phyloP scores from a whole-genome alignment of 106 monocot species.

The Acanthochlamys bracteata region DNA sequence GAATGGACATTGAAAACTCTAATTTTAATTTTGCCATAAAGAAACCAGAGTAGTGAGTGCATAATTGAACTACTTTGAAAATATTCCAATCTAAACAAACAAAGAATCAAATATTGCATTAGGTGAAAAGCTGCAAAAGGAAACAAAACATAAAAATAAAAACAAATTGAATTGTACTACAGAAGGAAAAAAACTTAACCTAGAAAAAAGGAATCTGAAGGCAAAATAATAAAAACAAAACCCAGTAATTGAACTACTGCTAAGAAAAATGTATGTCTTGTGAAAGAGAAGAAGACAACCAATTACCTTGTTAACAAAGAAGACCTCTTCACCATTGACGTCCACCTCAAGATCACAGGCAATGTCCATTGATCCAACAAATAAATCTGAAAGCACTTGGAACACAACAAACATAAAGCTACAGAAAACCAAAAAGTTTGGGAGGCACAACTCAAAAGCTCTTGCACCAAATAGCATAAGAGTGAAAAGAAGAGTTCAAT shows the following conservation, averaged over 20 bases:
- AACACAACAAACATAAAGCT: not conserved
- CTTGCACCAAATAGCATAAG: not conserved
- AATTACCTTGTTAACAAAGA: slow-evolving; percentile 41
- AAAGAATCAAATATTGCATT: not conserved
- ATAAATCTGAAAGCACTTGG: not conserved
- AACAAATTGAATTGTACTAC: not conserved
- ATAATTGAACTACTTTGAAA: slow-evolving; percentile 6
- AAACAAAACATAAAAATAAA: not conserved
- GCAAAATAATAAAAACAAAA: not conserved
- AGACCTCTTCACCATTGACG: slow-evolving; percentile 51
- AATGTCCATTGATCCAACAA: not conserved
- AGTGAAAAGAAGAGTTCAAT: slow-evolving; percentile 8
- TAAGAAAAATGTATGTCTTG: not conserved
- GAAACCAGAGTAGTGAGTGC: no score
- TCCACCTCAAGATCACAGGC: slow-evolving; percentile 44
- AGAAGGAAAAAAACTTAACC: not conserved
- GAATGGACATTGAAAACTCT: not conserved
- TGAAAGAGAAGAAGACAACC: not conserved
- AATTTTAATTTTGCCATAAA: not conserved
- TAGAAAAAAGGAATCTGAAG: not conserved
- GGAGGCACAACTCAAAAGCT: not conserved
- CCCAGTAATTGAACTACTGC: not conserved
- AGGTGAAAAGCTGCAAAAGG: not conserved
- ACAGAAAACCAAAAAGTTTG: not conserved
- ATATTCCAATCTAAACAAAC: slow-evolving; percentile 1